Percentiles rank a stretch among this genome's conserved stretches.
phyloP scores from a whole-genome alignment of 352 stramenopile species.

The Phytophthora citrophthora region DNA sequence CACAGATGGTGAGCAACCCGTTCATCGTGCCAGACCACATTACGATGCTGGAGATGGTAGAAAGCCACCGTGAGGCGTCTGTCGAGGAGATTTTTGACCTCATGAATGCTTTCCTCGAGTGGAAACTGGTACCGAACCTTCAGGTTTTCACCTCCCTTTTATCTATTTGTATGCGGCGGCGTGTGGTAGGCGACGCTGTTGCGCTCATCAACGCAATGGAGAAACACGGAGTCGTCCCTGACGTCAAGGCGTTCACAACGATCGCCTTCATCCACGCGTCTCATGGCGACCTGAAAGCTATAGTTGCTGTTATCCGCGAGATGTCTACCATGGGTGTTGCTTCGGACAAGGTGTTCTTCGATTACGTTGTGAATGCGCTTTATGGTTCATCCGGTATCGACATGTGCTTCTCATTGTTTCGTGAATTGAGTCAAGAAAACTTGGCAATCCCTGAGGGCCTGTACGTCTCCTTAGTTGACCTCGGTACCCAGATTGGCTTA shows the following conservation, averaged over 20 bases:
- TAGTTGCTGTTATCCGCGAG: constrained; percentile 54
- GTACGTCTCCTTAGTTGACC: constrained; percentile 62
- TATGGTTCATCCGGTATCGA: constrained; percentile 68
- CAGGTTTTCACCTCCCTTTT: constrained; percentile 82
- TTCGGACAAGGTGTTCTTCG: constrained; percentile 66
- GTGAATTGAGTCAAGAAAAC: constrained; percentile 49
- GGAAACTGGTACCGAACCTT: constrained; percentile 57
- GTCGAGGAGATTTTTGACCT: constrained; percentile 71
- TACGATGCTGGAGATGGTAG: constrained; percentile 83
- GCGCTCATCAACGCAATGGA: constrained; percentile 66
- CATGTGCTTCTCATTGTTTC: constrained; percentile 74
- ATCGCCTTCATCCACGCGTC: constrained; percentile 68
- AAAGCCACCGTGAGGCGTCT: constrained; percentile 65
- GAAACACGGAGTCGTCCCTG: constrained; percentile 42
- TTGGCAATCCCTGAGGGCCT: constrained; percentile 60
- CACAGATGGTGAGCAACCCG: constrained; percentile 61
- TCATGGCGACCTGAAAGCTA: constrained; percentile 53
- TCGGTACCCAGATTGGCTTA: constrained; percentile 66
- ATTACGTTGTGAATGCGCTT: constrained; percentile 65
- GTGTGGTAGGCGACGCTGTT: constrained; percentile 58
- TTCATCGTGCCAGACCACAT: constrained; percentile 64
- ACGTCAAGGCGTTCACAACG: constrained; percentile 77
- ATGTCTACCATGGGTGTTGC: constrained; percentile 46
- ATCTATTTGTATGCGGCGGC: constrained; percentile 66
- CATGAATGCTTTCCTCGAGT: constrained; percentile 76